Evolutionary conservation across 306 rosid genomes (phyloP).

Genomic region (Erythrophleum fordii): DNA sequence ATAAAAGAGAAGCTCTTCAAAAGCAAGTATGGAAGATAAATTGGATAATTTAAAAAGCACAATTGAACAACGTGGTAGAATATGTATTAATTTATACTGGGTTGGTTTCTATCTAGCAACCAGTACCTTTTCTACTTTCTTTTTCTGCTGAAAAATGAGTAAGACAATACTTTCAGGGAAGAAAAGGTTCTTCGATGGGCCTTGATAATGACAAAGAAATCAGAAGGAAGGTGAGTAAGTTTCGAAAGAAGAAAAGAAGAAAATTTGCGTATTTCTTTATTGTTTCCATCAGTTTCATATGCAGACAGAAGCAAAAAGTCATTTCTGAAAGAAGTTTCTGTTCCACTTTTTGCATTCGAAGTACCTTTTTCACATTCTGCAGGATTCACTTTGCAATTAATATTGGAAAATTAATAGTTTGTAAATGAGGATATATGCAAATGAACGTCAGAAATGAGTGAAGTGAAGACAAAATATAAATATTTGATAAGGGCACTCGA

Average conservation of each 20-base stretch:
- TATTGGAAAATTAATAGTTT: neutral
- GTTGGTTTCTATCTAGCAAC: neutral
- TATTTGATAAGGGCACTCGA: too few species aligned
- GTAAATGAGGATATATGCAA: neutral
- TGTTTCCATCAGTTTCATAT: neutral
- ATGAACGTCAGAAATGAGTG: neutral
- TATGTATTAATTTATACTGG: neutral
- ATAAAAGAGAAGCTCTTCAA: neutral
- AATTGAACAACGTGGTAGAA: neutral
- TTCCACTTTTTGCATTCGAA: neutral
- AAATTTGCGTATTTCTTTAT: too few species aligned
- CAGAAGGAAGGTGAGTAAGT: neutral
- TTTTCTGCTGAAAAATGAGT: neutral
- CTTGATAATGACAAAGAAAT: neutral
- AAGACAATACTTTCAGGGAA: neutral
- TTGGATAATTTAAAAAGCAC: neutral
- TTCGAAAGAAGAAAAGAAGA: neutral
- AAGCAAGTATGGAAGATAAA: neutral
- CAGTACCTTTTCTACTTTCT: neutral
- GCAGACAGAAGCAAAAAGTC: neutral
- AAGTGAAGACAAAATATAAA: neutral
- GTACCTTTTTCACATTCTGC: neutral
- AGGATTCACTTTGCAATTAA: neutral
- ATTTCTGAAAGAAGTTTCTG: neutral
- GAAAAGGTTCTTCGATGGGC: neutral